Evolutionary conservation across 768 basidiomycete genomes (phyloP).

Genomic region (Lactarius pseudohatsudake): DNA sequence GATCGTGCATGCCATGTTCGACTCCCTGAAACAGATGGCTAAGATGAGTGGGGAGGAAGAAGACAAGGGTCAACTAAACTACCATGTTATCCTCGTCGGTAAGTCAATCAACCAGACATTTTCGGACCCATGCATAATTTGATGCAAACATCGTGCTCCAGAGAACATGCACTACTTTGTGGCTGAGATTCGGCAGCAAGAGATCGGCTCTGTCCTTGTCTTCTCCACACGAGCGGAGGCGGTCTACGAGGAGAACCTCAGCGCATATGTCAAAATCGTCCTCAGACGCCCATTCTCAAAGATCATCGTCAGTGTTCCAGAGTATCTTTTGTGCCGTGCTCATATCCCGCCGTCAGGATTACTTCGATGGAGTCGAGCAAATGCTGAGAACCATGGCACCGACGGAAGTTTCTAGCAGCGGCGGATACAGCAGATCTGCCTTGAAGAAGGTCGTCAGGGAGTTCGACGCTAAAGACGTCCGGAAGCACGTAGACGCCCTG

Average conservation of each 20-base stretch:
- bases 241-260: conserved; percentile 88
- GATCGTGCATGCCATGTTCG: conserved; percentile 90
- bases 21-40: conserved; percentile 91
- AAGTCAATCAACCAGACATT: conserved; percentile 35
- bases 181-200: conserved; percentile 72
- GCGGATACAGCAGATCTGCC: conserved; percentile 69
- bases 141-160: conserved; percentile 35
- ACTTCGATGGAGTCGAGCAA: conserved; percentile 91
- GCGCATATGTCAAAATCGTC: conserved; percentile 82
- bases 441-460: conserved; percentile 88
- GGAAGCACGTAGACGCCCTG: conserved; percentile 82
- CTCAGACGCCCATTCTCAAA: conserved; percentile 84
- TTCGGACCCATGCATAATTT: not conserved
- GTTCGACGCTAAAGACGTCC: conserved; percentile 82
- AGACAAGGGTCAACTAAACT: conserved; percentile 96
- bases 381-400: conserved; percentile 77
- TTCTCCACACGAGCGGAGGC: conserved; percentile 74
- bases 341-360: conserved; percentile 59
- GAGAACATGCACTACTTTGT: conserved; percentile 98
- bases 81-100: conserved; percentile 95
- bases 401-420: conserved; percentile 71
- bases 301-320: conserved; percentile 53
- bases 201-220: conserved; percentile 56
- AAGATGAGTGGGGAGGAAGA: conserved; percentile 92
- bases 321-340: not conserved